Evolutionary conservation across 179 eudicot species (phyloP), one percentile per base, ranked within the genome.

Genomic region (Silene noctiflora): DNA sequence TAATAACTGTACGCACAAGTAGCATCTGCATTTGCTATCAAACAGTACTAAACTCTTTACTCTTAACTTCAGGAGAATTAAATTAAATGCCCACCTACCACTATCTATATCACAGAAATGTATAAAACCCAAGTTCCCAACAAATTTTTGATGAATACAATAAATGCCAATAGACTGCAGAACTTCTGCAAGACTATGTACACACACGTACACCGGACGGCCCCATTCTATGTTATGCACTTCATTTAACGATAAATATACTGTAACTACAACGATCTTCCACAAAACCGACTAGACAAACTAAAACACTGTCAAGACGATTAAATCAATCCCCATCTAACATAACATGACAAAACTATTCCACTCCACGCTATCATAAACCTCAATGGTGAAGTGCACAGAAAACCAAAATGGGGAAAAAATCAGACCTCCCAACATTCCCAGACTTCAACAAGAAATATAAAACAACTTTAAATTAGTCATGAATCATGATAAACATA

Each of bases 41-140:
- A 14, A 51, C 51, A 19, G 67, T 53, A 69, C 56, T 29, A 31
- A 27, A 29, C 60, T 31, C n/a, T 21, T 17, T 64, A 63, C 44
- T 31, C n/a, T 21, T 17, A 71, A 63, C 44, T 61, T 63, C 17
- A 9, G 65, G 25, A 75, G 59, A 59, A 55, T 3, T 74, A 25
- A 44, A 78, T 35, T 74, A 70, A 81, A 74, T 81, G 73, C 51
- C 56, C 79, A 78, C 74, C 76, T 42, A 74, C 81, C 56, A 74
- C 4, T 21, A 77, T 64, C 65, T 16, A 62, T 77, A 35, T 67
- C 29, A 75, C 58, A 64, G 64, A 62, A 73, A 20, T 35, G 44
- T 29, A 19, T 21, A 39, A 68, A 21, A 56, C 60, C 39, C 73
- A 33, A 66, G 35, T 51, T 60, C 0, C 64, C 73, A 75, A 74